phyloP scores from a whole-genome alignment of 768 basidiomycete genomes.

The Rhizopogon rudus region DNA sequence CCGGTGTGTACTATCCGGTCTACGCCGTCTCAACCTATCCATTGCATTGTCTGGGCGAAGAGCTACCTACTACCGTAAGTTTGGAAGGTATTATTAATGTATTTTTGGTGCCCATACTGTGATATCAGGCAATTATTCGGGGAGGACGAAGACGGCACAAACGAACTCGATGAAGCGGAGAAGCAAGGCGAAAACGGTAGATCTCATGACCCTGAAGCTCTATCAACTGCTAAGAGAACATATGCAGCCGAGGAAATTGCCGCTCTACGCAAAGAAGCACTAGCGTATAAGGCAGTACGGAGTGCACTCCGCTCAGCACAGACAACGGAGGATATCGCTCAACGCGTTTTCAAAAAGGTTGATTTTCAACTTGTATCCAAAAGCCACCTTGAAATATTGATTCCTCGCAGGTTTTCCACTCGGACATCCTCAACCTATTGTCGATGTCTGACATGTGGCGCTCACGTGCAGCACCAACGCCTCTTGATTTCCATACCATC shows the following conservation, averaged over 20 bases:
- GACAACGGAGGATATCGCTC: conserved; percentile 48
- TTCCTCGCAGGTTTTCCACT: conserved; percentile 68
- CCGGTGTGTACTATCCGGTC: conserved; percentile 98
- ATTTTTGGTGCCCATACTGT: background rate
- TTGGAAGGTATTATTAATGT: background rate
- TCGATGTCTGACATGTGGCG: conserved; percentile 98
- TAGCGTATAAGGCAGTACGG: conserved; percentile 82
- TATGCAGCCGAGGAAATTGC: conserved; percentile 82
- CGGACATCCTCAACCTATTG: conserved; percentile 84
- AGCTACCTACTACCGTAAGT: conserved; percentile 89
- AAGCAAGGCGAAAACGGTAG: conserved; percentile 90
- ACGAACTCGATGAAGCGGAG: conserved; percentile 88
- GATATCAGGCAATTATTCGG: conserved; percentile 82
- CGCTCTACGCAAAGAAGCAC: conserved; percentile 82
- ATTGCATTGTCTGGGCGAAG: conserved; percentile 99
- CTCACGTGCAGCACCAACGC: conserved; percentile 76
- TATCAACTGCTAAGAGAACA: background rate
- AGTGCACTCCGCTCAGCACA: conserved; percentile 48
- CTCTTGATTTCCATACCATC: conserved; percentile 80
- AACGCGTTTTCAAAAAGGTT: conserved; percentile 83
- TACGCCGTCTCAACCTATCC: conserved; percentile 95
- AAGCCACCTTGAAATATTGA: background rate
- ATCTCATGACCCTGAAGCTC: conserved; percentile 10
- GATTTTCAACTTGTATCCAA: background rate
- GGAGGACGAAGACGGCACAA: conserved; percentile 77